Conservation (phyloP, 2,329 filamentous ascomycete species). For the Colletotrichum lentis region DNA sequence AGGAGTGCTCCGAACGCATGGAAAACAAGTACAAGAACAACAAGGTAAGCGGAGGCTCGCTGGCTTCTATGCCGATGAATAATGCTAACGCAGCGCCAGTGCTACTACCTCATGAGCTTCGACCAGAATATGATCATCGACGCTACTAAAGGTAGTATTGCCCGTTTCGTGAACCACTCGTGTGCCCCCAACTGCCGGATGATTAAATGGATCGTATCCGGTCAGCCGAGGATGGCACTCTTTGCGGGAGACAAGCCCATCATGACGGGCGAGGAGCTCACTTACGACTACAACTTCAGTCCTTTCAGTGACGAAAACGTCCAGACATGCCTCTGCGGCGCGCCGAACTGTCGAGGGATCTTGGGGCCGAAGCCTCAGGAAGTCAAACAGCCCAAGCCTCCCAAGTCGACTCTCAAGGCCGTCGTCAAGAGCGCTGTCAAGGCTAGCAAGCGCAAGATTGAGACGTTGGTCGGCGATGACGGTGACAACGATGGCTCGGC, state of each 20-base stretch:
- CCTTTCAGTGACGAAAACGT: conserved; percentile 75
- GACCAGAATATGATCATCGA: conserved; percentile 99
- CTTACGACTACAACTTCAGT: conserved; percentile 86
- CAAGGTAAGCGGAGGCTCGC: conserved; percentile 66
- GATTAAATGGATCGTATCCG: conserved; percentile 96
- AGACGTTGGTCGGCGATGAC: conserved; percentile 58
- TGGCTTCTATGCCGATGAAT: conserved; percentile 29
- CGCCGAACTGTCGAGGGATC: conserved; percentile 69
- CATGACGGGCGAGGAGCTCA: conserved; percentile 93
- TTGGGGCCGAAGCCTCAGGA: conserved; percentile 69
- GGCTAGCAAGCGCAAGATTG: conserved; percentile 65
- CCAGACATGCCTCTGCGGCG: conserved; percentile 71
- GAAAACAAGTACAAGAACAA: conserved; percentile 93
- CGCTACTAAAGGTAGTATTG: conserved; percentile 93
- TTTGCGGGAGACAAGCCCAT: conserved; percentile 92
- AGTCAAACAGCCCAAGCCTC: conserved; percentile 56
- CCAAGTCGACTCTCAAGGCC: conserved; percentile 55
- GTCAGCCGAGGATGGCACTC: conserved; percentile 93
- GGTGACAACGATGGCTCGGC: conserved; percentile 35
- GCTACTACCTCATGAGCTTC: conserved; percentile 98
- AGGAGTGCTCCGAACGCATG: conserved; percentile 93
- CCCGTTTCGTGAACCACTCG: conserved; percentile 97
- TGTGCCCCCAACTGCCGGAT: conserved; percentile 96
- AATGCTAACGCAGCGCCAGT: conserved; percentile 60
- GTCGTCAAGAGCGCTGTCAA: conserved; percentile 53